A percentile compares a stretch with the other conserved stretches of the same genome.
Conservation (phyloP, 495 filamentous ascomycete species). For the Penicillium arizonense region DNA sequence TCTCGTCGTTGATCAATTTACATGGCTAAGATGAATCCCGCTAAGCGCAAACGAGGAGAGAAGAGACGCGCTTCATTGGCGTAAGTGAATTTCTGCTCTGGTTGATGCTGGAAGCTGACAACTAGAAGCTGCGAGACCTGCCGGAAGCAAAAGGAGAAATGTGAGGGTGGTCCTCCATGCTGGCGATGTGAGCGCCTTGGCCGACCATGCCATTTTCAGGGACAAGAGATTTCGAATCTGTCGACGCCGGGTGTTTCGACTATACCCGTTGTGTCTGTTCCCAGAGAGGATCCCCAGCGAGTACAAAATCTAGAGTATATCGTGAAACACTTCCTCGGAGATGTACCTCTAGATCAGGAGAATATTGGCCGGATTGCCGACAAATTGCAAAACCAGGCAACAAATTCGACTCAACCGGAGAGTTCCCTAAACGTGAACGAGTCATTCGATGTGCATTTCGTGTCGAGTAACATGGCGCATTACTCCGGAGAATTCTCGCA, state of each 20-base stretch:
- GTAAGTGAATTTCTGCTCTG: background rate
- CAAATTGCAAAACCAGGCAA: slow-evolving; percentile 3
- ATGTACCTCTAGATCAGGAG: slow-evolving; percentile 15
- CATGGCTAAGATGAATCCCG: too few relatives aligned
- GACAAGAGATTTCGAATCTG: slow-evolving; percentile 23
- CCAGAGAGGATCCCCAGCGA: background rate
- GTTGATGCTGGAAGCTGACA: background rate
- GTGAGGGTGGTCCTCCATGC: slow-evolving; percentile 46
- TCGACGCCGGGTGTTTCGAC: slow-evolving; percentile 20
- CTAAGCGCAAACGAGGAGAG: slow-evolving; percentile 14
- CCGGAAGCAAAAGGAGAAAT: slow-evolving; percentile 46
- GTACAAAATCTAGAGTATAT: slow-evolving; percentile 14
- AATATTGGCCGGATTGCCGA: slow-evolving; percentile 11
- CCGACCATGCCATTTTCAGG: slow-evolving; percentile 40
- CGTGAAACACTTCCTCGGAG: slow-evolving; percentile 17
- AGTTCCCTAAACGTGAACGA: slow-evolving; percentile 11
- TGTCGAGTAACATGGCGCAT: slow-evolving; percentile 44
- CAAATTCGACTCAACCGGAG: slow-evolving; percentile 1
- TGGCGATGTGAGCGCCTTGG: slow-evolving; percentile 42
- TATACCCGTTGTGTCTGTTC: background rate
- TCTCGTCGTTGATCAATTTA: too few relatives aligned
- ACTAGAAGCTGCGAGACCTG: slow-evolving; percentile 39
- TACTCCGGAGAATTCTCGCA: slow-evolving; percentile 51
- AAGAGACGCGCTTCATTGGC: slow-evolving; percentile 11
- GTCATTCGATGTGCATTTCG: slow-evolving; percentile 38